Evolutionary conservation across 768 basidiomycete genomes (phyloP).

Genomic region (Mycena rebaudengoi): DNA sequence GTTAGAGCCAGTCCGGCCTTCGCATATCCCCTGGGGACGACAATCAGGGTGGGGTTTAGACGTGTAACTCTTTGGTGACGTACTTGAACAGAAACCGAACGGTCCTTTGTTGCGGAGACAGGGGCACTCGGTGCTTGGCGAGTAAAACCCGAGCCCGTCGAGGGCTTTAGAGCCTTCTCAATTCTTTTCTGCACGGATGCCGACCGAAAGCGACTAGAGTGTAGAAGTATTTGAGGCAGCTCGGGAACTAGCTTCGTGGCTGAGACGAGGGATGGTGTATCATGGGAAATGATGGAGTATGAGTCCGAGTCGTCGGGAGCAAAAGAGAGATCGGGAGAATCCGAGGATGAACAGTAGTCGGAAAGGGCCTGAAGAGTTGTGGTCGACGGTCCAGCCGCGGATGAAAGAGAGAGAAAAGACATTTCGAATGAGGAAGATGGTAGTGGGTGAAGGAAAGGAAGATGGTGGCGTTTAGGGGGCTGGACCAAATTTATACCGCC

Average conservation of each 20-base stretch:
- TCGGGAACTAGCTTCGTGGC: neutral
- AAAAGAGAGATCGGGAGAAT: neutral
- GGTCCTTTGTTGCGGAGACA: neutral
- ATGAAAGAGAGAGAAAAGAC: conserved; percentile 2
- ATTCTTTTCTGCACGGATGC: conserved; percentile 13
- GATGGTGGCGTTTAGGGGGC: too few species aligned
- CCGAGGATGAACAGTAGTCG: conserved; percentile 17
- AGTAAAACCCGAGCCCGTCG: conserved; percentile 13
- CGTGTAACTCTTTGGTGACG: neutral
- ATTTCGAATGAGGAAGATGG: neutral
- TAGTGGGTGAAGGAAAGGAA: neutral
- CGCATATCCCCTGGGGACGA: too few species aligned
- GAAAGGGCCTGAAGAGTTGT: conserved; percentile 12
- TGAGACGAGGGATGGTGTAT: neutral
- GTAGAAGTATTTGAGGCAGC: neutral
- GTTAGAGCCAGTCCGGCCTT: too few species aligned
- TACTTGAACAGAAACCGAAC: conserved; percentile 6
- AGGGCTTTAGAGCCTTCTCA: conserved; percentile 4
- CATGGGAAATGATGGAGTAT: neutral
- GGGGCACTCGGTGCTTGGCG: neutral
- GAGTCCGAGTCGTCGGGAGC: neutral
- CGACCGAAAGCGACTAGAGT: conserved; percentile 10
- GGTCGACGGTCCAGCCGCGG: conserved; percentile 13
- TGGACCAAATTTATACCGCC: neutral
- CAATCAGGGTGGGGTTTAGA: neutral